Evolutionary conservation across 2,329 filamentous ascomycete genomes (phyloP), one percentile per base, ranked within the genome.

Genomic region (Calcarisporium arbuscula): DNA sequence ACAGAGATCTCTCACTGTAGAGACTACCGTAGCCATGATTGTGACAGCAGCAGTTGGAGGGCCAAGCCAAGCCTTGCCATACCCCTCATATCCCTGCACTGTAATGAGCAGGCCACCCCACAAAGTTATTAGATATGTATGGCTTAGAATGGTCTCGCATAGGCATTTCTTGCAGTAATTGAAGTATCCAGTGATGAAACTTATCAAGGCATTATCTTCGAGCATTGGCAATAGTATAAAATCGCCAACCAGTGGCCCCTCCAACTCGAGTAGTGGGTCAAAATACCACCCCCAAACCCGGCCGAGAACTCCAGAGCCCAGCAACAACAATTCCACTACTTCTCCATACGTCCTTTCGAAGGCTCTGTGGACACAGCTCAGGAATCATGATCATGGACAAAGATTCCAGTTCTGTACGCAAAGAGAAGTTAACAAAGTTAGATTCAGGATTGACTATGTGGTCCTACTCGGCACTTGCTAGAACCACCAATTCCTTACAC

Each of bases 331-430:
- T 49, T 1, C 72, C 73, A 4, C 75, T 60, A 2, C 72, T 37
- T 15, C 58, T 62, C 3, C 60, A 66, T 9, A 77, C 65, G 29
- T 63, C 53, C 32, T 64, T 59, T 21, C 58, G 54, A 19, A 65
- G 41, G 3, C 56, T 51, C 1, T 41, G 34, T 0, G 72, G 67
- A 11, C 63, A 60, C 18, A 75, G 46, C 44, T 77, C 73, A 1
- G 68, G 63, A 21, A 74, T 50, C 19, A 73, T 68, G 31, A 74
- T 65, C 67, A 77, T 74, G 3, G 69, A 62, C n/a, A 74, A 56
- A 5, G 70, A 69, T 43, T 74, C 74, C n/a, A 74, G 49, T 1
- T 72, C 71, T 61, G 29, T 16, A 9, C 4, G 26, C 8, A 6
- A 3, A 17, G 8, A 22, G 32, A n/a, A 30, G 18, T 11, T 12